Percentiles rank a stretch among this genome's conserved stretches.
phyloP scores from a whole-genome alignment of 1,139 yeast species.

The Trichomonascaceae sp. region DNA sequence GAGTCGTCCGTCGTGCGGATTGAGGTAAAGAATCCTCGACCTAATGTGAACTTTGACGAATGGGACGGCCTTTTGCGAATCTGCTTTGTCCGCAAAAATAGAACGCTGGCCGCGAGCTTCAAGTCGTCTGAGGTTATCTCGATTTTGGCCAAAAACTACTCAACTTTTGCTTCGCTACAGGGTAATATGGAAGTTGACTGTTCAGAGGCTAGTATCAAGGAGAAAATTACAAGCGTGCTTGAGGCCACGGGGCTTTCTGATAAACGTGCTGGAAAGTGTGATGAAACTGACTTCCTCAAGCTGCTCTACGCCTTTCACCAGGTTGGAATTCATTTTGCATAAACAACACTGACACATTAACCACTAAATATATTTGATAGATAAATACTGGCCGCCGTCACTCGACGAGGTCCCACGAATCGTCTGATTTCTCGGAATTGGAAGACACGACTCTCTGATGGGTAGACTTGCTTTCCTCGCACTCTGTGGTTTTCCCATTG shows the following conservation, averaged over 20 bases:
- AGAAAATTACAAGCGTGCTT: constrained; percentile 53
- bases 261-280: constrained; percentile 86
- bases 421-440: not conserved
- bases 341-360: no score
- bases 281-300: constrained; percentile 84
- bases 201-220: constrained; percentile 38
- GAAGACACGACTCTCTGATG: no score
- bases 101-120: constrained; percentile 88
- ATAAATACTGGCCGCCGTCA: no score
- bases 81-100: constrained; percentile 84
- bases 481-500: no score
- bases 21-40: constrained; percentile 84
- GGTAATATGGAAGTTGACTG: constrained; percentile 39
- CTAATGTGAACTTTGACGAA: constrained; percentile 80
- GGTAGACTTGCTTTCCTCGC: no score
- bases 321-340: constrained; percentile 94
- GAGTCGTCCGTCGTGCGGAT: constrained; percentile 92
- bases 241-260: constrained; percentile 60
- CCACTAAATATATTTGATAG: constrained; percentile 2
- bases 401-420: not conserved
- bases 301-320: constrained; percentile 88
- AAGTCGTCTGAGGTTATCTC: constrained; percentile 72
- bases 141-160: constrained; percentile 79
- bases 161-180: constrained; percentile 35
- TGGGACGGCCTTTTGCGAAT: constrained; percentile 95